phyloP scores from a whole-genome alignment of 2,329 filamentous ascomycete species.

The Microdochium nivale region DNA sequence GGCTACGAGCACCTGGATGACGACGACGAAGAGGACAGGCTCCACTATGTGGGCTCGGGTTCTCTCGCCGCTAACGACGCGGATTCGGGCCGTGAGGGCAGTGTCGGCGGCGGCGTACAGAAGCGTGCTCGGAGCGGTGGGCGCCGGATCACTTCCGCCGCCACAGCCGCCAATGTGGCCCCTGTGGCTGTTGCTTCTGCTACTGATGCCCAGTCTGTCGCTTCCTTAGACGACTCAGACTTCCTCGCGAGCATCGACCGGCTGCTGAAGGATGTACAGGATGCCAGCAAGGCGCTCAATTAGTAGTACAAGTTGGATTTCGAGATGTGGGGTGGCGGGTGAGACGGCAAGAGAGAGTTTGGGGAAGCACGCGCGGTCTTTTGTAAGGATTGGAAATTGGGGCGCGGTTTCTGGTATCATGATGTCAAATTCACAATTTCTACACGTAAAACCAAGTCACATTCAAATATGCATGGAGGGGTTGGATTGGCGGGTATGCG shows the following conservation, averaged over 20 bases:
- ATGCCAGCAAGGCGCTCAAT: background rate
- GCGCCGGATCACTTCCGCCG: background rate
- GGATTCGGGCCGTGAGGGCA: background rate
- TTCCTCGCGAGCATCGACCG: background rate
- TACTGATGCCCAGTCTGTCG: background rate
- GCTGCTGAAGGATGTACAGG: background rate
- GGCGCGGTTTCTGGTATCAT: too few species aligned
- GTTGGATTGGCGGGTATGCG: too few species aligned
- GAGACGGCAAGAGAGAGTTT: too few species aligned
- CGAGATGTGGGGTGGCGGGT: too few species aligned
- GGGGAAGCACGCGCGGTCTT: too few species aligned
- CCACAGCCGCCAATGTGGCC: background rate
- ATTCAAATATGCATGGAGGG: too few species aligned
- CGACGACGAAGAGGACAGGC: background rate
- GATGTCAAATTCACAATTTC: too few species aligned
- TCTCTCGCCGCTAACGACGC: background rate
- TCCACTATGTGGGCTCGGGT: background rate
- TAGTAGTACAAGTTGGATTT: background rate
- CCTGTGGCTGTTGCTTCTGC: background rate
- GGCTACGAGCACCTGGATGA: background rate
- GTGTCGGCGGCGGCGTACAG: background rate
- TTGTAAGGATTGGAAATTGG: too few species aligned
- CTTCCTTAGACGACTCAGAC: background rate
- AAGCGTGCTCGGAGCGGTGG: background rate
- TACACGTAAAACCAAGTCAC: too few species aligned